Percentiles rank a stretch among this genome's conserved stretches.
Conservation (phyloP, 768 basidiomycete genomes). For the Phaffia australis region DNA sequence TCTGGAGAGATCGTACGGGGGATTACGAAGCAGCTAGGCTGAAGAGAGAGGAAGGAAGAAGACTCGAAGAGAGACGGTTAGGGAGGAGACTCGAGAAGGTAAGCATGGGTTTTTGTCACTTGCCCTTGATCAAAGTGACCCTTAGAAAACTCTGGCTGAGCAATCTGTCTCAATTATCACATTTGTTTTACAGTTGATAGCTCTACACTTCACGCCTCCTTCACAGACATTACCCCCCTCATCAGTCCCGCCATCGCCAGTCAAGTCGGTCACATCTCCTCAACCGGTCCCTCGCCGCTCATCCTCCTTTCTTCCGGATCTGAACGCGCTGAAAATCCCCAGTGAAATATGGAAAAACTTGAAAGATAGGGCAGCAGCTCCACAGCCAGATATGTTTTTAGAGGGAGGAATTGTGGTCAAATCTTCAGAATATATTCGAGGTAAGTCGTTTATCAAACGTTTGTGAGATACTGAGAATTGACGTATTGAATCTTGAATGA, state of each 20-base stretch:
- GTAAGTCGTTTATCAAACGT: conserved; percentile 48
- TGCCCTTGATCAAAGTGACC: not conserved
- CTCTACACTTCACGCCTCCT: conserved; percentile 42
- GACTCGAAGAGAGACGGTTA: conserved; percentile 71
- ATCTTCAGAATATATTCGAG: conserved; percentile 41
- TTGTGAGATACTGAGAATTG: conserved; percentile 42
- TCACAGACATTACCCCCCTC: conserved; percentile 15
- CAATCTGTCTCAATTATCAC: not conserved
- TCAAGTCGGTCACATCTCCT: not conserved
- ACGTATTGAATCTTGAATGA: not conserved
- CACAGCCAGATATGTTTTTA: not conserved
- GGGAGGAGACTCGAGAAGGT: conserved; percentile 83
- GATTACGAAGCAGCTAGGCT: conserved; percentile 52
- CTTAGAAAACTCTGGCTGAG: not conserved
- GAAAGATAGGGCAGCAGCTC: conserved; percentile 19
- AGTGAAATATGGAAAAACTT: conserved; percentile 17
- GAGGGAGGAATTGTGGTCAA: conserved; percentile 21
- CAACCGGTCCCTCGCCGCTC: conserved; percentile 30
- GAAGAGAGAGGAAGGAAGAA: conserved; percentile 39
- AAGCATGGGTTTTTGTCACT: conserved; percentile 34
- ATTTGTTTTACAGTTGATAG: conserved; percentile 37
- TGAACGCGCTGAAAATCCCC: conserved; percentile 12
- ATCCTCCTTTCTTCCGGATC: conserved; percentile 52
- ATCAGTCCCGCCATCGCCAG: not conserved
- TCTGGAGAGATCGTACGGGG: conserved; percentile 67